These are phyloP conservation scores for Neurospora sp. DNA, from an alignment of 495 filamentous ascomycete genomes.

Conservation along the genomic window DNA sequence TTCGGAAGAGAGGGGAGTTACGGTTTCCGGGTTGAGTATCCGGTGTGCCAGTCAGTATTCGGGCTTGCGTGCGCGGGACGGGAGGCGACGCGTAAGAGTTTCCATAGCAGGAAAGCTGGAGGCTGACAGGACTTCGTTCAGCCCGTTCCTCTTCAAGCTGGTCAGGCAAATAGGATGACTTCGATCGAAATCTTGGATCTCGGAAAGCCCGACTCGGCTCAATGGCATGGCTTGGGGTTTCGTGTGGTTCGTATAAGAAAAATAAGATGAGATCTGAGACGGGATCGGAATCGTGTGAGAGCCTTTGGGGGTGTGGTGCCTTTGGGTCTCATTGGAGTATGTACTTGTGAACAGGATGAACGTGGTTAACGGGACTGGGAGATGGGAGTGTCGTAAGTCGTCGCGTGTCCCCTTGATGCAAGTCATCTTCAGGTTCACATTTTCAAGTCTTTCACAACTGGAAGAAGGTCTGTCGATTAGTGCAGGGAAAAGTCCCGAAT, in stretches of 20 bases:
- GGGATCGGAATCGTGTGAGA: not conserved
- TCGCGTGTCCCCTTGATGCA: not conserved
- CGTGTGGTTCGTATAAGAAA: not conserved
- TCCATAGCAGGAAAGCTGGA: not conserved
- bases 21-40: not conserved
- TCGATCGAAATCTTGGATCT: not conserved
- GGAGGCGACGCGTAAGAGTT: not conserved
- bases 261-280: not conserved
- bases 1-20: not conserved
- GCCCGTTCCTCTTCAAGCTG: not conserved
- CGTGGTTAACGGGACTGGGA: not conserved
- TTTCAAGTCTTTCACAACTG: not conserved
- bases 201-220: not conserved
- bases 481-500: not conserved
- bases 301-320: not conserved
- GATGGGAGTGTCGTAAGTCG: not conserved
- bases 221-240: not conserved
- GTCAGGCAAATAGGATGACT: not conserved
- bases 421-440: not conserved
- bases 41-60: not conserved
- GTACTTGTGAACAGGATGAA: not conserved
- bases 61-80: not conserved
- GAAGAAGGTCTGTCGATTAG: not conserved
- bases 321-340: not conserved
- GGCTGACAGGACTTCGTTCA: not conserved